These are phyloP conservation scores for Linnemannia hyalina DNA, from an alignment of 192 early-diverging fungal genomes.

Conservation along the genomic window DNA sequence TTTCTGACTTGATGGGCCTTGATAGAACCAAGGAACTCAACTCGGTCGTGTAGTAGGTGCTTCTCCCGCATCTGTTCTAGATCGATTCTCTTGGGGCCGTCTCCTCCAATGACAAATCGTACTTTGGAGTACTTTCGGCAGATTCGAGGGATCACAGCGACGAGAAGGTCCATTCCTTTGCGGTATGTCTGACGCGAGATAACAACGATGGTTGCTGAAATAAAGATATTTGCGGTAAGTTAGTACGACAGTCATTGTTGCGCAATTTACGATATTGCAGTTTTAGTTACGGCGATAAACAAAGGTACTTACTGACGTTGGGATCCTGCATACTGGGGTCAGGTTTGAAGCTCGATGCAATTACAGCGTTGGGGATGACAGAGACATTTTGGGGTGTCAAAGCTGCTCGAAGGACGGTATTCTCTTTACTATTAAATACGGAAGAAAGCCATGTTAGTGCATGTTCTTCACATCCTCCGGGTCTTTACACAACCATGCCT, in stretches of 20 bases:
- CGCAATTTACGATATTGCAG: not conserved
- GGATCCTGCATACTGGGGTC: constrained; percentile 82
- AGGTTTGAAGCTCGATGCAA: constrained; percentile 92
- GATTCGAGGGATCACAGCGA: constrained; percentile 91
- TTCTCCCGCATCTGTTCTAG: constrained; percentile 98
- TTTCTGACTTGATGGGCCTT: constrained; percentile 85
- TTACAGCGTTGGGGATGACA: constrained; percentile 97
- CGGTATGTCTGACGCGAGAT: constrained; percentile 93
- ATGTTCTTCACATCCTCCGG: not conserved
- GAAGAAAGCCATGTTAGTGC: not conserved
- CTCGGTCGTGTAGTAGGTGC: constrained; percentile 91
- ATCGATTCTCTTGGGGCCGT: constrained; percentile 96
- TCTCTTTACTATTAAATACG: constrained; percentile 85
- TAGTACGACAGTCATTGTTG: constrained; percentile 1
- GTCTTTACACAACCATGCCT: not conserved
- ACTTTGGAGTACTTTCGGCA: constrained; percentile 85
- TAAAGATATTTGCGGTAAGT: constrained; percentile 8
- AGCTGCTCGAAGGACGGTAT: constrained; percentile 95
- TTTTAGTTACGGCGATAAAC: not conserved
- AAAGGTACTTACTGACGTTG: constrained; percentile 70
- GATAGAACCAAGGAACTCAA: constrained; percentile 88
- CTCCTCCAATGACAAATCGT: constrained; percentile 95
- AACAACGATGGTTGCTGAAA: constrained; percentile 91
- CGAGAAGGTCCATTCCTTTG: constrained; percentile 94
- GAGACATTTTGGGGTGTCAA: constrained; percentile 91